These are phyloP conservation scores for Tetrastigma voinierianum DNA, from an alignment of 164 flowering plant genomes.

Conservation along the genomic window DNA sequence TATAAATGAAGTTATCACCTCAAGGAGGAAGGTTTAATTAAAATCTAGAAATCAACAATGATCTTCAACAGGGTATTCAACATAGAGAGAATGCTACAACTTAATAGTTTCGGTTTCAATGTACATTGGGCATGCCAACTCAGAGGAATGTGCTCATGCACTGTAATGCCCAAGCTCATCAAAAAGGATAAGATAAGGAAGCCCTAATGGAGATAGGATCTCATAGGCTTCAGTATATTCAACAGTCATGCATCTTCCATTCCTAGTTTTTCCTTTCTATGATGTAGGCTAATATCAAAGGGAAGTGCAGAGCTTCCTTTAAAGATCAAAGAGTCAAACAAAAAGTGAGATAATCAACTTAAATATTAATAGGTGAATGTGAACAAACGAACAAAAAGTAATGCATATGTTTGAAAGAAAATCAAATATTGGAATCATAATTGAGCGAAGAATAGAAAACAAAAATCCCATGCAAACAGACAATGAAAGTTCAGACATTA, in stretches of 20 bases:
- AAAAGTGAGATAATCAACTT: background rate
- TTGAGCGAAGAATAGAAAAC: background rate
- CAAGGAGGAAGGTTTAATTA: conserved; percentile 11
- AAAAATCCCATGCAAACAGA: background rate
- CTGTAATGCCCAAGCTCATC: conserved; percentile 14
- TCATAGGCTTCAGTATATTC: conserved; percentile 3
- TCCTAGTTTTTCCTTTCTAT: conserved; percentile 17
- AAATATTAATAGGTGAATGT: background rate
- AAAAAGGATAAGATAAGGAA: background rate
- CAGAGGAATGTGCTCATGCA: conserved; percentile 3
- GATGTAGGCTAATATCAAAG: background rate
- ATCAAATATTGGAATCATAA: background rate
- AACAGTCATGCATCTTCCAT: conserved; percentile 36
- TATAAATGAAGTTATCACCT: background rate
- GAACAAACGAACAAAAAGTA: background rate
- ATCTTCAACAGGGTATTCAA: conserved; percentile 22
- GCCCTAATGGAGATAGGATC: conserved; percentile 2
- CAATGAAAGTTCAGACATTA: too few species aligned
- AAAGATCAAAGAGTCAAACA: conserved; percentile 5
- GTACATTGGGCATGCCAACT: conserved; percentile 5
- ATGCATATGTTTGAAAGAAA: background rate
- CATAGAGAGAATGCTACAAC: conserved; percentile 4
- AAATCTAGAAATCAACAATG: conserved; percentile 18
- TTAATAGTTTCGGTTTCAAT: conserved; percentile 3
- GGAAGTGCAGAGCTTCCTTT: background rate